Evolutionary conservation across 2,329 filamentous ascomycete species (phyloP), one percentile per base, ranked within the genome.

Genomic region (Juglanconis juglandina): DNA sequence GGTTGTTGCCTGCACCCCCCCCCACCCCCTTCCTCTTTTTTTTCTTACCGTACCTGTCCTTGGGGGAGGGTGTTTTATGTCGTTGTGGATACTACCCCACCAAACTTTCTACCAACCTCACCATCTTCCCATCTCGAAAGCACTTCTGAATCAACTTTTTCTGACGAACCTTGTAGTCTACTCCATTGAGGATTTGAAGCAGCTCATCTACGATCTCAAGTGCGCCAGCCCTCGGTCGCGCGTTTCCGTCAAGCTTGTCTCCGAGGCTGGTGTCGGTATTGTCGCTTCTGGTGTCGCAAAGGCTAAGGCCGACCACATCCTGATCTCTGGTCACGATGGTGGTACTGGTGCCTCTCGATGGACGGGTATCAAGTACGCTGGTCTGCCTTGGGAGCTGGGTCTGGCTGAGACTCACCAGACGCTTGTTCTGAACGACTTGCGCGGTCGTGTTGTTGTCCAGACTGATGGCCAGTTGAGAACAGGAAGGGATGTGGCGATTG

Each of bases 311-410:
- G 93, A 97, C 70, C 93, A 98, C 77, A 96, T 98, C 66, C 78
- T 98, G 70, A 97, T 98, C 70, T 96, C 94, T 65, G 94, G 94
- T 67, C 94, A 98, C 72, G 94, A 98, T 71, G 94, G 94, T 81
- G 94, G 94, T 75, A 98, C 94, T 63, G 94, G 94, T 81, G 94
- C 94, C 63, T 97, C 93, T 55, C 84, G 94, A 75, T 98, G 94
- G 94, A 98, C 94, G 70, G 94, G 94, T 81, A 97, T 96, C 86
- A 97, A 97, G 77, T 96, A 97, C 74, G 94, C 93, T 54, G 94
- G 94, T 83, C 86, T 97, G 41, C 94, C 94, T 33, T 98, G 93
- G 93, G 94, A 98, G 76, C 75, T 98, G 67, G 94, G 94, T 84
- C 89, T 98, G 68, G 94, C 94, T 5, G 94, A 98, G 80, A 97